Conservation (phyloP, 176 grass and related monocot species). For the Urochloa ruziziensis region DNA sequence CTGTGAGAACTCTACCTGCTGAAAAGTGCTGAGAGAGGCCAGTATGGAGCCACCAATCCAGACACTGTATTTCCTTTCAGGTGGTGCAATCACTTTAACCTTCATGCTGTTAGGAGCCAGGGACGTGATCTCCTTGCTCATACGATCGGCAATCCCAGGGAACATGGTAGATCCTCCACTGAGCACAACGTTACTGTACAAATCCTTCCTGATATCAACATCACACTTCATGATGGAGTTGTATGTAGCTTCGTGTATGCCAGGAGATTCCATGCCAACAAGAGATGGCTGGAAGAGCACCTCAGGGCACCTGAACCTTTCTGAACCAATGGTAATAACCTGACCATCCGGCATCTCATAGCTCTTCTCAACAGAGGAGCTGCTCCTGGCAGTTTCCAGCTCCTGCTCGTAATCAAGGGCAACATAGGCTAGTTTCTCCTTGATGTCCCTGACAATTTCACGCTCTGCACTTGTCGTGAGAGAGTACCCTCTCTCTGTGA, state of each 20-base stretch:
- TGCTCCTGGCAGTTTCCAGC: no score
- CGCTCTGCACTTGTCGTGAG: slow-evolving; percentile 75
- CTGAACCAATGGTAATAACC: slow-evolving; percentile 75
- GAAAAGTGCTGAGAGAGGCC: slow-evolving; percentile 80
- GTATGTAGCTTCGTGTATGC: no score
- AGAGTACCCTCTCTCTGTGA: slow-evolving; percentile 84
- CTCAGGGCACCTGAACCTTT: slow-evolving; percentile 92
- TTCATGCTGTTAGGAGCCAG: slow-evolving; percentile 85
- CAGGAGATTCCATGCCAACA: no score
- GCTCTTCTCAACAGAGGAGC: slow-evolving; percentile 76
- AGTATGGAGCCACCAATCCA: slow-evolving; percentile 93
- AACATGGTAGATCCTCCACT: slow-evolving; percentile 94
- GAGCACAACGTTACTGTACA: slow-evolving; percentile 72
- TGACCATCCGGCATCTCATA: slow-evolving; percentile 91
- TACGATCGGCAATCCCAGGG: slow-evolving; percentile 76
- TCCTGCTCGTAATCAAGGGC: no score
- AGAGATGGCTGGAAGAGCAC: slow-evolving; percentile 82
- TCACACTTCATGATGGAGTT: no score
- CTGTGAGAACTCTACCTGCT: slow-evolving; percentile 53
- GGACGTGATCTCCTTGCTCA: slow-evolving; percentile 79
- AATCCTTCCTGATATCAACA: slow-evolving; percentile 79
- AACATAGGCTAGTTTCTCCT: no score
- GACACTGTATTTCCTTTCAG: slow-evolving; percentile 84
- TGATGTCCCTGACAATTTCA: slow-evolving; percentile 88
- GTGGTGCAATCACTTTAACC: slow-evolving; percentile 83